Base-by-base conservation (phyloP, 345 rosid genomes). In the Gossypium australe region DNA sequence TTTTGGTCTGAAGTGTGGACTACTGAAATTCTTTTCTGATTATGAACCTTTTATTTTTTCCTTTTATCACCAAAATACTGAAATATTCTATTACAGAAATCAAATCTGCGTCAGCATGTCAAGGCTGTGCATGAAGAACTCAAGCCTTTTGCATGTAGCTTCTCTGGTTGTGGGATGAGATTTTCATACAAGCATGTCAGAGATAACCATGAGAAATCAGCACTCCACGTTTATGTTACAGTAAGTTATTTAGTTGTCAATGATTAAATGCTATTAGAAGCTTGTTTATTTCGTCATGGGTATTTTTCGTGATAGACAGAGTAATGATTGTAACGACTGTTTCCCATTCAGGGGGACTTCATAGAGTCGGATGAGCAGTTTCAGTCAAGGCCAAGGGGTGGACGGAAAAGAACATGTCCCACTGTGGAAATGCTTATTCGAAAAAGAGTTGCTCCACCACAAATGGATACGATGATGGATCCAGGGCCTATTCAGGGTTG, bases 161-260 rank as follows among this genome's bases (percentile, higher is more conserved):
- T 86, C 73, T 68, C 84, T 11, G 86, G 84, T 17, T 94, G 98
- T 77, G 90, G 86, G 52, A 82, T 73, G 93, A 89, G 82, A 73
- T 93, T 93, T 75, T 79, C 92, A 6, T 94, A 81, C 85, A 92
- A 89, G 77, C 98, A 94, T 55, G 94, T 93, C 4, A 87, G 97
- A 74, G 89, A 86, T 77, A 85, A 87, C 6, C 98, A 89, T 25
- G 98, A 95, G 82, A 87, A 89, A 24, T 79, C 89, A 0, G 85
- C 83, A 1, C 43, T 78, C 70, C 97, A 92, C 68, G 12, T 83
- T 29, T 92, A 86, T 66, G 61, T 85, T 61, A 79, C 85, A 25
- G 95, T 92, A 84, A 86, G 97, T 81, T 69, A 11, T 18, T 65
- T 14, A 61, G 38, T 49, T 22, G 0, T 74, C 17, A 20, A 72